A percentile compares a stretch with the other conserved stretches of the same genome.
These are phyloP conservation scores for Gremmenia infestans DNA, from an alignment of 2,329 filamentous ascomycete species.

Conservation along the genomic window DNA sequence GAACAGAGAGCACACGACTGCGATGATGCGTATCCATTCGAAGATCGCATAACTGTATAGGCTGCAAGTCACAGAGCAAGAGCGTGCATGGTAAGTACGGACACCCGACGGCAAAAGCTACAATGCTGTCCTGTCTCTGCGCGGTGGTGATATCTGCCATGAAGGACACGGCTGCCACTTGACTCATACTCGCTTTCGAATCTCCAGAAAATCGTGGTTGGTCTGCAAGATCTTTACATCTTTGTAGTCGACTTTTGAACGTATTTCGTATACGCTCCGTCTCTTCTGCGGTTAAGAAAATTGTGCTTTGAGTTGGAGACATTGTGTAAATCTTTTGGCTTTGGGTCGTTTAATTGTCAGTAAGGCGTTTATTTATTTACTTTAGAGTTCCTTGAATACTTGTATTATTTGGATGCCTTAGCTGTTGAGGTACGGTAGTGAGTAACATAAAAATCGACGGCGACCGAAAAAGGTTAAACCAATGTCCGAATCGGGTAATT, in stretches of 20 bases:
- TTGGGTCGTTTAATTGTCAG: too few species aligned
- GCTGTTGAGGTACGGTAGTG: too few species aligned
- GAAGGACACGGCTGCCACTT: constrained; percentile 29
- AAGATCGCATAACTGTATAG: constrained; percentile 26
- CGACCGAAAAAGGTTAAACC: too few species aligned
- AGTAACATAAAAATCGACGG: too few species aligned
- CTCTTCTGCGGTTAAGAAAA: constrained; percentile 33
- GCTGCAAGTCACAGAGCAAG: constrained; percentile 18
- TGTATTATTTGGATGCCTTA: too few species aligned
- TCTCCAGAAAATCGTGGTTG: constrained; percentile 21
- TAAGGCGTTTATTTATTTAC: too few species aligned
- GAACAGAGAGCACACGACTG: constrained; percentile 31
- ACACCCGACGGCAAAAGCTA: constrained; percentile 22
- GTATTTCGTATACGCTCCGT: constrained; percentile 27
- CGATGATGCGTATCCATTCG: constrained; percentile 38
- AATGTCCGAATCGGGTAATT: too few species aligned
- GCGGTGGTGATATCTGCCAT: constrained; percentile 32
- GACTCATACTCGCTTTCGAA: constrained; percentile 16
- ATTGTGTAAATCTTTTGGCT: neutral
- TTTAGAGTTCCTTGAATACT: too few species aligned
- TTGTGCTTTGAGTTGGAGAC: constrained; percentile 18
- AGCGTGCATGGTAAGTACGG: constrained; percentile 14
- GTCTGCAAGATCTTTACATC: constrained; percentile 21
- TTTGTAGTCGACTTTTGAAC: constrained; percentile 19
- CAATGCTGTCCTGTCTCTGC: constrained; percentile 16